A percentile compares a stretch with the other conserved stretches of the same genome.
phyloP scores from a whole-genome alignment of 495 filamentous ascomycete species.

The Clohesyomyces aquaticus region DNA sequence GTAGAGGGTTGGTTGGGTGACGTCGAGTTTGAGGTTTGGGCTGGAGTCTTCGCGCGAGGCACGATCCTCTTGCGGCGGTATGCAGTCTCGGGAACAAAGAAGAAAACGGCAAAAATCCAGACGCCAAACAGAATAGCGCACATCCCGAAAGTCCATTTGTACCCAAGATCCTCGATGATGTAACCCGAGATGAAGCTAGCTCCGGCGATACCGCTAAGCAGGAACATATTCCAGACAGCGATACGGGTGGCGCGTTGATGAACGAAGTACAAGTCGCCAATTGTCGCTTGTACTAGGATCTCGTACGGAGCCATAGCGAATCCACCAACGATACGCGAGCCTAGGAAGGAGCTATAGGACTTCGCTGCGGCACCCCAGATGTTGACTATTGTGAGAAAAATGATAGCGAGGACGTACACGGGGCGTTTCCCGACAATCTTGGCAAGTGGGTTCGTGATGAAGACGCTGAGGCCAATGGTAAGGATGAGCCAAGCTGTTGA shows the following conservation, averaged over 20 bases:
- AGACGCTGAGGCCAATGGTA: conserved; percentile 57
- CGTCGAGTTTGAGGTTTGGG: neutral
- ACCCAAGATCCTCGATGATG: conserved; percentile 54
- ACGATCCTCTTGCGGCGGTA: conserved; percentile 46
- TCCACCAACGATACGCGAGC: conserved; percentile 54
- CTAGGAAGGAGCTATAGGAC: conserved; percentile 62
- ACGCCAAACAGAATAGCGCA: conserved; percentile 59
- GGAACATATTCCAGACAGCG: conserved; percentile 66
- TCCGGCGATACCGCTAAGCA: conserved; percentile 52
- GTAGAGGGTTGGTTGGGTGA: neutral
- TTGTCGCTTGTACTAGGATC: conserved; percentile 57
- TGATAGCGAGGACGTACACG: conserved; percentile 61
- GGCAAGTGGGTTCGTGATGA: conserved; percentile 65
- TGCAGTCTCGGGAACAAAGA: conserved; percentile 59
- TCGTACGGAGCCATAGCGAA: conserved; percentile 64
- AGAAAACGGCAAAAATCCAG: conserved; percentile 52
- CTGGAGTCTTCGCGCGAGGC: neutral
- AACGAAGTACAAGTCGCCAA: conserved; percentile 57
- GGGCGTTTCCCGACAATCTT: conserved; percentile 68
- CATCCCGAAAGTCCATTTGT: conserved; percentile 59
- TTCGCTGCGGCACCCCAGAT: conserved; percentile 65
- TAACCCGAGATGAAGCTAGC: conserved; percentile 44
- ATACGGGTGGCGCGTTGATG: conserved; percentile 68
- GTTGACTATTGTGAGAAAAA: conserved; percentile 61
- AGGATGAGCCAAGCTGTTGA: conserved; percentile 56